Evolutionary conservation across 129 eudicot genomes (phyloP), one percentile per base, ranked within the genome.

Genomic region (Chrysanthemum lavandulifolium): DNA sequence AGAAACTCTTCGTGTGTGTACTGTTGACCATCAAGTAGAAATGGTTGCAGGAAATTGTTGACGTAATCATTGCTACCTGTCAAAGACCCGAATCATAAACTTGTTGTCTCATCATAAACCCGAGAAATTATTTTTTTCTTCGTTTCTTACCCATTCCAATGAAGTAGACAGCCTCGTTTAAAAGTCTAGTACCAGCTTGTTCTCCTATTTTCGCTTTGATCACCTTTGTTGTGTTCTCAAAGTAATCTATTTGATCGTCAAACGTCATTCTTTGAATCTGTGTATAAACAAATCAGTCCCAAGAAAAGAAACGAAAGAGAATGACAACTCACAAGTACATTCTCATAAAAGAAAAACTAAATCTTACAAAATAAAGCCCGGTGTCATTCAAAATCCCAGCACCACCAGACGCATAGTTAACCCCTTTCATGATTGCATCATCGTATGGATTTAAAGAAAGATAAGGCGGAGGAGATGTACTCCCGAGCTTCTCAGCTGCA

Each of bases 311-410:
- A 23, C 54, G 69, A 10, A 65, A 61, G n/a, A 10, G 55, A 48
- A 0, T 16, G 5, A 60, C 8, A 9, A 11, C 12, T 51, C 29
- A 25, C 12, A 75, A 14, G 6, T 29, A 8, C 13, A 33, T 2
- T 54, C 9, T 8, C 36, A 2, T 2, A 6, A 31, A 19, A 1
- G 5, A 67, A n/a, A 10, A n/a, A 25, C 33, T 1, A 67, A 50
- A 71, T 14, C 58, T 40, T 91, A 92, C 96, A 40, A 92, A 92
- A 84, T 92, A 92, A 0, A 89, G 88, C 51, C 98, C 98, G 0
- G 98, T 92, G 43, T 89, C 96, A 70, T 89, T 92, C 36, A 92
- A 87, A 83, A 92, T 92, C 13, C 98, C 98, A 53, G 98, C 98
- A 62, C 98, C 98, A 36, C 98, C 98, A 3, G 98, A 92, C 27